Conservation (phyloP, 1,284 basidiomycete genomes). For the Hortiboletus rubellus region DNA sequence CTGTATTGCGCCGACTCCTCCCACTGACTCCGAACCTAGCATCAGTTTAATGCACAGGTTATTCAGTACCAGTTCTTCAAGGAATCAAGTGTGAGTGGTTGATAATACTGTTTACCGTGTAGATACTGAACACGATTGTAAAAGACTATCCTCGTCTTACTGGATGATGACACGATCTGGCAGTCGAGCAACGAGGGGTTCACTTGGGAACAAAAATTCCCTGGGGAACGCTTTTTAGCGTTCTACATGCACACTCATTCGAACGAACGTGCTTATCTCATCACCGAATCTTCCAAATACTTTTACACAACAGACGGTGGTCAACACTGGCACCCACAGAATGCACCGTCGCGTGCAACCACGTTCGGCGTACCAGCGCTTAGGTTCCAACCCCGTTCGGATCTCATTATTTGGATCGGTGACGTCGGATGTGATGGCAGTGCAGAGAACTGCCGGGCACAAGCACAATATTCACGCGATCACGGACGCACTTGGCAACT, state of each 20-base stretch:
- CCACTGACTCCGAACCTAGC: slow-evolving; percentile 41
- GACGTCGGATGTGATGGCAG: slow-evolving; percentile 60
- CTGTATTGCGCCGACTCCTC: not conserved
- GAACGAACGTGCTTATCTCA: slow-evolving; percentile 84
- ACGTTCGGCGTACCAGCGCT: slow-evolving; percentile 75
- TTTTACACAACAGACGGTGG: slow-evolving; percentile 88
- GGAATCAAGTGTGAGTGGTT: slow-evolving; percentile 56
- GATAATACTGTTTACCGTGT: not conserved
- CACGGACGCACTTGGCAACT: slow-evolving; percentile 79
- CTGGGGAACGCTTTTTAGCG: slow-evolving; percentile 68
- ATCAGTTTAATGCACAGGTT: slow-evolving; percentile 71
- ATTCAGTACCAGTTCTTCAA: slow-evolving; percentile 85
- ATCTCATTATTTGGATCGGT: slow-evolving; percentile 91
- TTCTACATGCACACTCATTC: slow-evolving; percentile 86
- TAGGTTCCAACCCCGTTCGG: slow-evolving; percentile 86
- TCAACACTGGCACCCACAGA: slow-evolving; percentile 63
- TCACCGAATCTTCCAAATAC: slow-evolving; percentile 67
- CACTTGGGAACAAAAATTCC: slow-evolving; percentile 74
- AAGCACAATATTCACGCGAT: slow-evolving; percentile 72
- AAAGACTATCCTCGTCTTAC: slow-evolving; percentile 82
- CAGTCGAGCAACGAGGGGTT: slow-evolving; percentile 95
- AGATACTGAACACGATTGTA: slow-evolving; percentile 12
- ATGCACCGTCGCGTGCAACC: slow-evolving; percentile 75
- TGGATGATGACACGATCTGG: slow-evolving; percentile 80
- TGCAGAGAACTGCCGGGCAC: slow-evolving; percentile 60